phyloP scores from a whole-genome alignment of 352 stramenopile species.

The Phytophthora meadii region DNA sequence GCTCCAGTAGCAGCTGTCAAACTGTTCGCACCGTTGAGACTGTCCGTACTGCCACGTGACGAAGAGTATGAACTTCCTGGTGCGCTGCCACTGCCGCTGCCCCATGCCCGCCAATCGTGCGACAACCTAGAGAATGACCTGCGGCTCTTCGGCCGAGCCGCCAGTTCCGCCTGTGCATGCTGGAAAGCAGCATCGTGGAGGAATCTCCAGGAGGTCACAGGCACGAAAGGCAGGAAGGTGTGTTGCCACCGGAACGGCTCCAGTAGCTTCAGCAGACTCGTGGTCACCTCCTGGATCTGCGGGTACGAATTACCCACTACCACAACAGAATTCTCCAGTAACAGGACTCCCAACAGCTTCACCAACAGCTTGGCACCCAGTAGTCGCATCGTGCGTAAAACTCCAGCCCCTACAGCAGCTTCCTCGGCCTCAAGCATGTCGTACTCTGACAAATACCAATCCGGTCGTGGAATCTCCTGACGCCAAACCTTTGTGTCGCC shows the following conservation, averaged over 20 bases:
- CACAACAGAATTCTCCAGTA: constrained; percentile 83
- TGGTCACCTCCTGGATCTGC: constrained; percentile 77
- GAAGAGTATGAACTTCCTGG: constrained; percentile 28
- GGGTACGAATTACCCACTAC: constrained; percentile 76
- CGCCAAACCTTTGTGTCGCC: constrained; percentile 67
- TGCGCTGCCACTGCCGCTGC: constrained; percentile 38
- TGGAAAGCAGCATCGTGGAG: constrained; percentile 67
- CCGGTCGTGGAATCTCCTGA: constrained; percentile 69
- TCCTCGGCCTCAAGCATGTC: constrained; percentile 61
- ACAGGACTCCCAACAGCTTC: constrained; percentile 70
- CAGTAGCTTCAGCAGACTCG: constrained; percentile 74
- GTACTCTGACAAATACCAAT: constrained; percentile 78
- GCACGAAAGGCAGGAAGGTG: constrained; percentile 79
- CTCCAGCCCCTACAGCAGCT: constrained; percentile 40
- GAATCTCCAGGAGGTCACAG: constrained; percentile 76
- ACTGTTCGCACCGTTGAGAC: constrained; percentile 21
- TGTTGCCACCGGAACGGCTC: constrained; percentile 86
- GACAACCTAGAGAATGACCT: constrained; percentile 65
- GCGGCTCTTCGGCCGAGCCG: constrained; percentile 60
- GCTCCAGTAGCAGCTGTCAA: constrained; percentile 4
- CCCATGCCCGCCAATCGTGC: constrained; percentile 70
- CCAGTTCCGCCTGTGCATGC: constrained; percentile 60
- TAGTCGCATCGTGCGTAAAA: constrained; percentile 65
- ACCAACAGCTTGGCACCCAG: constrained; percentile 76
- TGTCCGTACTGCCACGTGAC: constrained; percentile 38